Percentiles rank a stretch among this genome's conserved stretches.
These are phyloP conservation scores for Atalantia buxifolia DNA, from an alignment of 345 rosid genomes.

Conservation along the genomic window DNA sequence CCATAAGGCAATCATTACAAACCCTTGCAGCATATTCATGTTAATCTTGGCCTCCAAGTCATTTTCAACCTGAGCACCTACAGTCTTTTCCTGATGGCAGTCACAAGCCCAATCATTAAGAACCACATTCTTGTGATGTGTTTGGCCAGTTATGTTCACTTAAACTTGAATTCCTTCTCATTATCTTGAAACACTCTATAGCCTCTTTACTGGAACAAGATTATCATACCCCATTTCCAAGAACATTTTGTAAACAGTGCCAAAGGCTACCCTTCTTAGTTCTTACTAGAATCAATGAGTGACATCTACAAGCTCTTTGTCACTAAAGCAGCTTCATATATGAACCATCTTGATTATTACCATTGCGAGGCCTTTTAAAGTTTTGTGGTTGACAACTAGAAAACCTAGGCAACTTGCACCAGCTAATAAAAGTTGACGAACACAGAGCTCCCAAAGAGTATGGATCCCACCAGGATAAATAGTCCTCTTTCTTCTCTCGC, in stretches of 20 bases:
- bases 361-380: background rate
- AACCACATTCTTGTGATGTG: conserved; percentile 38
- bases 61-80: conserved; percentile 25
- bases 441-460: conserved; percentile 15
- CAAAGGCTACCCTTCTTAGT: conserved; percentile 39
- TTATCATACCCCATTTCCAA: background rate
- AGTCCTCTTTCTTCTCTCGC: background rate
- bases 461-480: conserved; percentile 4
- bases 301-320: conserved; percentile 29
- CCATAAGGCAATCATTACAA: conserved; percentile 40
- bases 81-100: conserved; percentile 27
- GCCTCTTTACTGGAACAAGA: conserved; percentile 35
- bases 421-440: conserved; percentile 15
- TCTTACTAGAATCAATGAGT: conserved; percentile 33
- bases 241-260: conserved; percentile 37
- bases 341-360: background rate
- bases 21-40: conserved; percentile 16
- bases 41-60: conserved; percentile 12
- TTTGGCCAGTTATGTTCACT: conserved; percentile 25
- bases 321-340: conserved; percentile 21
- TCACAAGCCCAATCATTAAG: conserved; percentile 44
- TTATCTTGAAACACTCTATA: conserved; percentile 10
- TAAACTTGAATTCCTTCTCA: conserved; percentile 35
- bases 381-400: background rate
- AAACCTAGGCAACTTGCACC: conserved; percentile 11